Conservation (phyloP, 371 early-diverging fungal species). For the Phascolomyces articulosus region DNA sequence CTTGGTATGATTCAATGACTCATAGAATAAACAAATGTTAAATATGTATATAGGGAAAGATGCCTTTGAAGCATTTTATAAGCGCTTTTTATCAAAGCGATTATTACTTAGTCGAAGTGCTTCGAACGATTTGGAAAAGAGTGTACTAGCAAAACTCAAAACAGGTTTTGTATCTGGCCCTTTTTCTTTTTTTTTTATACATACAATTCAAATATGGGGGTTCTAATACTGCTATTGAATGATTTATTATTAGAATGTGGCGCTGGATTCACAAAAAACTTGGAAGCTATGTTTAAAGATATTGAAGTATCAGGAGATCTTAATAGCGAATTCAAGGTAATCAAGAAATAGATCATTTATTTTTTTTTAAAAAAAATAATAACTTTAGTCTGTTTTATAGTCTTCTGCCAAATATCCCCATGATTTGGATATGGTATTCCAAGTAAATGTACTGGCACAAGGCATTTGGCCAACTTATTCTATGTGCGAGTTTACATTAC, state of each 20-base stretch:
- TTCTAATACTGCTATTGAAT: no score
- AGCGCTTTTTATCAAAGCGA: conserved; percentile 87
- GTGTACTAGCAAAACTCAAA: conserved; percentile 83
- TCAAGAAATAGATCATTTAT: background rate
- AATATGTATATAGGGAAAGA: conserved; percentile 69
- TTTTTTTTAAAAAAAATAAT: background rate
- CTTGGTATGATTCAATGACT: background rate
- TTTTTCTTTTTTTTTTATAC: background rate
- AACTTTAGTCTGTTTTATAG: background rate
- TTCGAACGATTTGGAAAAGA: conserved; percentile 82
- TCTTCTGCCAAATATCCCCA: conserved; percentile 34
- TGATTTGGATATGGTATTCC: conserved; percentile 66
- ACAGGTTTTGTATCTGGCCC: no score
- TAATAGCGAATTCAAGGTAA: conserved; percentile 56
- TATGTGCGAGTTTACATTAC: conserved; percentile 64
- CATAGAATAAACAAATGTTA: background rate
- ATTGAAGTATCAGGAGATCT: conserved; percentile 81
- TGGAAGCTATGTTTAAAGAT: conserved; percentile 95
- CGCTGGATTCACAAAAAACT: conserved; percentile 82
- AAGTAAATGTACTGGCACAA: conserved; percentile 83
- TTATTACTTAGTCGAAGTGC: conserved; percentile 78
- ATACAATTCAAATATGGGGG: no score
- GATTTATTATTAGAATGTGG: conserved; percentile 85
- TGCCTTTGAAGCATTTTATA: conserved; percentile 95
- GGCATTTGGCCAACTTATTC: conserved; percentile 92